Percentiles rank a stretch among this genome's conserved stretches.
phyloP scores from a whole-genome alignment of 148 eudicot species.

The Nepenthes mirabilis region DNA sequence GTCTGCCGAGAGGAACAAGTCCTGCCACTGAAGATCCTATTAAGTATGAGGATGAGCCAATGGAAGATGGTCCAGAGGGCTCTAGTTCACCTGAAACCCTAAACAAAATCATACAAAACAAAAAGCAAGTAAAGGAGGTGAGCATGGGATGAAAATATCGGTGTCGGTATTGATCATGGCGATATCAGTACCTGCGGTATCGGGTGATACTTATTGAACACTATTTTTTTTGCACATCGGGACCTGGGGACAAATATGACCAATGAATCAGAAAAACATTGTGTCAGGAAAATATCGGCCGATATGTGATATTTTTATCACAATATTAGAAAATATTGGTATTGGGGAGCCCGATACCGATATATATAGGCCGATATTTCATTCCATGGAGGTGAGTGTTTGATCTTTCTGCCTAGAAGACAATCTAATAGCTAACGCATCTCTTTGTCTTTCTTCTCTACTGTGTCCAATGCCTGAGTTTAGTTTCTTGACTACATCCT shows the following conservation, averaged over 20 bases:
- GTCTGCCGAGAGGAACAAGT: conserved; percentile 35
- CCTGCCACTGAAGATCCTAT: conserved; percentile 47
- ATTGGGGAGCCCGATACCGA: too few relatives aligned
- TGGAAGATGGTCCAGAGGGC: conserved; percentile 43
- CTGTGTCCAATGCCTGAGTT: not conserved
- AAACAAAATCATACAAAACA: conserved; percentile 48
- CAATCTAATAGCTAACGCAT: too few relatives aligned
- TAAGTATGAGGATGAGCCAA: conserved; percentile 54
- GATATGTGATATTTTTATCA: not conserved
- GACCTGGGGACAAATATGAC: too few relatives aligned
- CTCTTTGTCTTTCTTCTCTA: not conserved
- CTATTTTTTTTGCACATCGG: too few relatives aligned
- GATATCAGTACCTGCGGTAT: too few relatives aligned
- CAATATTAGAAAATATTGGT: not conserved
- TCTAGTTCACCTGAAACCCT: conserved; percentile 72
- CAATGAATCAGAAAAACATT: too few relatives aligned
- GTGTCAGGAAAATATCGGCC: too few relatives aligned
- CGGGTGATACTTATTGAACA: too few relatives aligned
- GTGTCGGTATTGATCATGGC: too few relatives aligned
- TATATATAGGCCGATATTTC: too few relatives aligned
- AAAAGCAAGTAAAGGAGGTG: conserved; percentile 47
- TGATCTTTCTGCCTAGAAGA: not conserved
- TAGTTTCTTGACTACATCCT: conserved; percentile 3
- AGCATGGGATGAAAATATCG: not conserved
- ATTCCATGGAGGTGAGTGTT: not conserved